These are phyloP conservation scores for Xylariaceae sp. DNA, from an alignment of 2,329 filamentous ascomycete genomes.

Conservation along the genomic window DNA sequence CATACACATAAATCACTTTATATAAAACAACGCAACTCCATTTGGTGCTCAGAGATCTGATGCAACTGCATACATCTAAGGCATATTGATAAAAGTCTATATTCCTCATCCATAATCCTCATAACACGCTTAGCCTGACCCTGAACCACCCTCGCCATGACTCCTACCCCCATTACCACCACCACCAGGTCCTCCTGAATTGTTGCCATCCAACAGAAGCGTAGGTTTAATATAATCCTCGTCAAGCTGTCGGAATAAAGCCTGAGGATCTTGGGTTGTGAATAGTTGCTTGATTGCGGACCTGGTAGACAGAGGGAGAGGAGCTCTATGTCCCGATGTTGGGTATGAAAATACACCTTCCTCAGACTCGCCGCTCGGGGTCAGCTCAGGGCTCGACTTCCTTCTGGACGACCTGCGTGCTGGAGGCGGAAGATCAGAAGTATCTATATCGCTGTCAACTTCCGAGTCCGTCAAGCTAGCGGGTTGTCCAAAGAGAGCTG, in stretches of 20 bases:
- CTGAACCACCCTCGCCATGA: slow-evolving; percentile 40
- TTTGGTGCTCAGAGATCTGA: slow-evolving; percentile 22
- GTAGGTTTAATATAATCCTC: slow-evolving; percentile 96
- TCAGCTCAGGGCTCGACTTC: slow-evolving; percentile 49
- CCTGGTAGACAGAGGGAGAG: slow-evolving; percentile 68
- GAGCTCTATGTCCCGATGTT: slow-evolving; percentile 43
- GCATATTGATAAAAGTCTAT: slow-evolving; percentile 18
- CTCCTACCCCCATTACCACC: slow-evolving; percentile 35
- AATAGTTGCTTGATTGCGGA: slow-evolving; percentile 83
- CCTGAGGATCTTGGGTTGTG: slow-evolving; percentile 85
- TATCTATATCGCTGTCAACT: slow-evolving; percentile 69
- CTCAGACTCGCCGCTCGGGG: slow-evolving; percentile 36
- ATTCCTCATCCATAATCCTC: slow-evolving; percentile 15
- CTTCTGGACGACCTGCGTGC: slow-evolving; percentile 54
- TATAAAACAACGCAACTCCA: slow-evolving; percentile 19
- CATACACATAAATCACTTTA: neutral
- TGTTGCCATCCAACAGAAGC: slow-evolving; percentile 77
- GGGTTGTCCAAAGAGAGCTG: slow-evolving; percentile 60
- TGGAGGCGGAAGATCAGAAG: slow-evolving; percentile 69
- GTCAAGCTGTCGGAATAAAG: slow-evolving; percentile 89
- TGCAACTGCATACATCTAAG: slow-evolving; percentile 16
- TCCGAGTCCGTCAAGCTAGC: slow-evolving; percentile 62
- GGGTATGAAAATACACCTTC: slow-evolving; percentile 45
- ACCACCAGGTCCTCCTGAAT: slow-evolving; percentile 31
- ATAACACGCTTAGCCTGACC: slow-evolving; percentile 28